Percentiles rank a stretch among this genome's conserved stretches.
These are phyloP conservation scores for Endoconidiophora laricicola DNA, from an alignment of 2,329 filamentous ascomycete species.

Conservation along the genomic window DNA sequence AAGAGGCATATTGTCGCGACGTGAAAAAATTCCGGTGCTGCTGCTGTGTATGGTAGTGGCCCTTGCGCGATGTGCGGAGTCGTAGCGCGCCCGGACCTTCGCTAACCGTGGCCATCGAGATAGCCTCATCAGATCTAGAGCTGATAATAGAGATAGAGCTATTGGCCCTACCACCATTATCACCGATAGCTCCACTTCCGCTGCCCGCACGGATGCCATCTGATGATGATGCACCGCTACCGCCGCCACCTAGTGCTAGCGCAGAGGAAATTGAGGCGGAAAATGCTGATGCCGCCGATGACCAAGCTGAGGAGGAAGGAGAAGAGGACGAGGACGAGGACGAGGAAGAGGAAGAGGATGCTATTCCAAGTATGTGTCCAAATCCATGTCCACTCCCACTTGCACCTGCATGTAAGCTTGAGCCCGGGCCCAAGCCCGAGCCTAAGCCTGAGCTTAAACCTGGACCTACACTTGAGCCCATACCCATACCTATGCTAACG, in stretches of 20 bases:
- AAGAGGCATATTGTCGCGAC: not conserved
- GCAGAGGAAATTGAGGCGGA: not conserved
- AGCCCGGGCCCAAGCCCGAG: too few relatives aligned
- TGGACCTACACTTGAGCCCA: too few relatives aligned
- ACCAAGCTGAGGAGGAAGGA: not conserved
- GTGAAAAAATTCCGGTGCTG: not conserved
- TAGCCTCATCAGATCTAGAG: not conserved
- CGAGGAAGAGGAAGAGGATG: not conserved
- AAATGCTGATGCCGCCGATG: not conserved
- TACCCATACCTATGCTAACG: too few relatives aligned
- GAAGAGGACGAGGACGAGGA: not conserved
- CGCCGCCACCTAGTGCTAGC: not conserved
- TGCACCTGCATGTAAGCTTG: too few relatives aligned
- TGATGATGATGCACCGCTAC: too few relatives aligned
- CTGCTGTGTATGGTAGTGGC: constrained; percentile 7
- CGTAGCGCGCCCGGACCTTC: constrained; percentile 8
- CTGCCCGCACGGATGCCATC: too few relatives aligned
- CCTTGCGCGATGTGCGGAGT: constrained; percentile 12
- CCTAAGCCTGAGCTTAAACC: too few relatives aligned
- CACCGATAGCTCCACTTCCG: too few relatives aligned
- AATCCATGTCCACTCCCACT: too few relatives aligned
- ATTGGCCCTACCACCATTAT: not conserved
- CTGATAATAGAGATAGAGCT: not conserved
- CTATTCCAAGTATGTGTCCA: too few relatives aligned
- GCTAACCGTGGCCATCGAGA: not conserved